A percentile compares a stretch with the other conserved stretches of the same genome.
Conservation (phyloP, 2,329 filamentous ascomycete species). For the Pestalotiopsis sp. region DNA sequence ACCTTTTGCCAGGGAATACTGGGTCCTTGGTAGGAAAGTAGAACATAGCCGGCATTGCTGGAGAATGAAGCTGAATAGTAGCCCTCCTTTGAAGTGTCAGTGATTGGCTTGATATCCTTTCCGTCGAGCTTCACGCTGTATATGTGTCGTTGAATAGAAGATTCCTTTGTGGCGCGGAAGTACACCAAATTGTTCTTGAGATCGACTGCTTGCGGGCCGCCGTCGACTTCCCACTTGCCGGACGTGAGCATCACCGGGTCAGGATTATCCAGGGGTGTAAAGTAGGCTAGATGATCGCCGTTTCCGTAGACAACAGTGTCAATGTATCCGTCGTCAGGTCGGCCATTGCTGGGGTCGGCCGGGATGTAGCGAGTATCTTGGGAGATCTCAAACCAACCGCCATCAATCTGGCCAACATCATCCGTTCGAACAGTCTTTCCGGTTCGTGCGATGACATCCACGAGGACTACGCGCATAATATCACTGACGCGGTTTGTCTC, state of each 20-base stretch:
- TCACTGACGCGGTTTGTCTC: constrained; percentile 96
- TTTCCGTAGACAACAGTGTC: constrained; percentile 87
- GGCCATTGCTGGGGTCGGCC: constrained; percentile 75
- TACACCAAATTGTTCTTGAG: constrained; percentile 86
- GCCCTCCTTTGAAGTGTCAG: constrained; percentile 71
- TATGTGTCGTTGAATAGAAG: constrained; percentile 85
- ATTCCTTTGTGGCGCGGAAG: constrained; percentile 84
- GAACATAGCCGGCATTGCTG: constrained; percentile 74
- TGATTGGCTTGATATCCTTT: constrained; percentile 71
- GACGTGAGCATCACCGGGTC: constrained; percentile 85
- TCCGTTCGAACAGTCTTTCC: constrained; percentile 80
- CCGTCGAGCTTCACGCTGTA: constrained; percentile 89
- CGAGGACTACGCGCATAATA: constrained; percentile 81
- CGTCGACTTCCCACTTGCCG: constrained; percentile 89
- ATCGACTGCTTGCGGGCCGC: constrained; percentile 83
- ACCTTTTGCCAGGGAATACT: constrained; percentile 90
- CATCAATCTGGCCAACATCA: constrained; percentile 83
- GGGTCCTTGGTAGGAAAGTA: constrained; percentile 85
- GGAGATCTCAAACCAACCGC: constrained; percentile 95
- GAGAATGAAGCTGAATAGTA: constrained; percentile 89
- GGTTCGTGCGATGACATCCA: constrained; percentile 74
- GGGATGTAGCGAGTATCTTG: constrained; percentile 86
- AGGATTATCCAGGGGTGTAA: constrained; percentile 81
- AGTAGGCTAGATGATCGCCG: constrained; percentile 91
- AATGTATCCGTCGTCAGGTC: constrained; percentile 85